These are phyloP conservation scores for Dimargaris xerosporica DNA, from an alignment of 192 early-diverging fungal species.

Conservation along the genomic window DNA sequence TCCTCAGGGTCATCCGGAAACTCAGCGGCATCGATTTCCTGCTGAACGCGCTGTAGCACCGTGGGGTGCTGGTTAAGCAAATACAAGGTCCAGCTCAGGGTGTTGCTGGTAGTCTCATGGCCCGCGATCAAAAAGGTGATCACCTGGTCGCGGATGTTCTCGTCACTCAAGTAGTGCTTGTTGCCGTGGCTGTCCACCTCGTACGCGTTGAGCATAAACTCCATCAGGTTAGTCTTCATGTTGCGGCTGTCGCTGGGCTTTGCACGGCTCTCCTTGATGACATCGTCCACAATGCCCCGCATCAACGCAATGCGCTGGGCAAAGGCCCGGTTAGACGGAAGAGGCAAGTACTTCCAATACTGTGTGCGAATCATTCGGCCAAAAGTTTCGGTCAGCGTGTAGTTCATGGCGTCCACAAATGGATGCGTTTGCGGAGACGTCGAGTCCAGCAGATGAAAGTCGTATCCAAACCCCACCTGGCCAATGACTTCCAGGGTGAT, in stretches of 20 bases:
- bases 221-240: conserved; percentile 30
- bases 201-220: conserved; percentile 37
- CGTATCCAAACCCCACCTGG: conserved; percentile 35
- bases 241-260: conserved; percentile 15
- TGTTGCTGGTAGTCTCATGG: conserved; percentile 37
- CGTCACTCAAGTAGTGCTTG: conserved; percentile 19
- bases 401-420: conserved; percentile 25
- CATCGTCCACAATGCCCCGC: conserved; percentile 29
- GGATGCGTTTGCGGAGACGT: conserved; percentile 17
- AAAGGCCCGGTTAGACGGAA: conserved; percentile 22
- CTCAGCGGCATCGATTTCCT: conserved; percentile 32
- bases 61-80: conserved; percentile 27
- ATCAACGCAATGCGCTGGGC: conserved; percentile 24
- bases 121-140: conserved; percentile 47
- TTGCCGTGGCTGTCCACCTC: conserved; percentile 19
- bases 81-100: conserved; percentile 34
- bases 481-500: conserved; percentile 42
- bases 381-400: conserved; percentile 19
- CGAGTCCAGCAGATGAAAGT: conserved; percentile 27
- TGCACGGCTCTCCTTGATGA: conserved; percentile 29
- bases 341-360: conserved; percentile 29
- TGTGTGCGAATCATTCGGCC: conserved; percentile 18
- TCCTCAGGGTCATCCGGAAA: conserved; percentile 14
- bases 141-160: conserved; percentile 43
- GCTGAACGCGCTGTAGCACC: conserved; percentile 21